These are phyloP conservation scores for Yarrowia deformans DNA, from an alignment of 805 yeast genomes.

Conservation along the genomic window DNA sequence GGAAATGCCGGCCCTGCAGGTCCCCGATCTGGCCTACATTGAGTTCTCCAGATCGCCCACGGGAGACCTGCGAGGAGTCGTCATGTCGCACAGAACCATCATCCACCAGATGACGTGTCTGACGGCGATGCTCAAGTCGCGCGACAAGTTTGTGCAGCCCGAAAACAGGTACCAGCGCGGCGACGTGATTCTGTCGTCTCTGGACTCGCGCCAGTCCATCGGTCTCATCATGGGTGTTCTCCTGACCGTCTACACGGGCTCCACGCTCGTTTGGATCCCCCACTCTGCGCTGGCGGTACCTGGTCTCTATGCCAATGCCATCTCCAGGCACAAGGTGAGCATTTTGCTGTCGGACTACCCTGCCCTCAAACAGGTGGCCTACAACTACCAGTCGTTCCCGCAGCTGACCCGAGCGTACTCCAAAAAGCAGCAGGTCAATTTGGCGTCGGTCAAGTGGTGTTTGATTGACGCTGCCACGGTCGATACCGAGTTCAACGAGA, in stretches of 20 bases:
- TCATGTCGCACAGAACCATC: conserved; percentile 85
- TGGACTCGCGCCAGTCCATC: conserved; percentile 78
- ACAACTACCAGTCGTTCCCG: conserved; percentile 91
- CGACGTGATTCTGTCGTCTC: conserved; percentile 64
- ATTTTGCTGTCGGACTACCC: conserved; percentile 84
- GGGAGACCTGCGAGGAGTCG: conserved; percentile 93
- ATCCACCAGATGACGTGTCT: conserved; percentile 86
- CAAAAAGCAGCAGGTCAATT: conserved; percentile 74
- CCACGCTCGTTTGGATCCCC: conserved; percentile 79
- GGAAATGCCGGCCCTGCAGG: conserved; percentile 69
- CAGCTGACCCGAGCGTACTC: conserved; percentile 80
- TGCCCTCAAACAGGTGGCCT: conserved; percentile 87
- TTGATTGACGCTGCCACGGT: conserved; percentile 85
- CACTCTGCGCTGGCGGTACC: conserved; percentile 75
- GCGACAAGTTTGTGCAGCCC: conserved; percentile 51
- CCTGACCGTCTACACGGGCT: conserved; percentile 85
- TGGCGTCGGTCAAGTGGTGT: conserved; percentile 86
- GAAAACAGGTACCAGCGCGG: conserved; percentile 52
- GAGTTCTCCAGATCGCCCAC: conserved; percentile 90
- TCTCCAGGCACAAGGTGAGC: conserved; percentile 73
- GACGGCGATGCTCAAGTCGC: conserved; percentile 64
- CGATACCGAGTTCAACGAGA: conserved; percentile 91
- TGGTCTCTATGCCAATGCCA: conserved; percentile 84
- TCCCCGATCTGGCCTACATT: conserved; percentile 88
- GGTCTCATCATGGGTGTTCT: conserved; percentile 85